These are phyloP conservation scores for Neurospora discreta DNA, from an alignment of 495 filamentous ascomycete species.

Conservation along the genomic window DNA sequence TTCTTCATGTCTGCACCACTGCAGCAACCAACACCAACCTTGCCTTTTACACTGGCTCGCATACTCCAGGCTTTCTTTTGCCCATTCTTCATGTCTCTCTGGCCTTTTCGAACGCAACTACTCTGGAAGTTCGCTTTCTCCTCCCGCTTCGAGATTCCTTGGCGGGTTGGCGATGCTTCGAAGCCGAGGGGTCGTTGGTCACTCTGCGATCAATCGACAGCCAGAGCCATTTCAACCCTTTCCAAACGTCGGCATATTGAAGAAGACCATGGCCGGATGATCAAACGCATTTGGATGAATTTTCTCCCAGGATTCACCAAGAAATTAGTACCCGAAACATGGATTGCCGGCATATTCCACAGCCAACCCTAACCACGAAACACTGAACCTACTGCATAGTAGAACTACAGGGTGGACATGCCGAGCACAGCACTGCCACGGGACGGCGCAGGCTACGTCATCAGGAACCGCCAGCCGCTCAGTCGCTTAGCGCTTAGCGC, in stretches of 20 bases:
- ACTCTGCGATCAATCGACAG: neutral
- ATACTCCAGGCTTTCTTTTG: neutral
- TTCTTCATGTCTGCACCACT: too few species aligned
- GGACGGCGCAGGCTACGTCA: neutral
- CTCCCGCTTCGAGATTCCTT: neutral
- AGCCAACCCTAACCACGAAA: neutral
- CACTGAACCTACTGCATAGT: too few species aligned
- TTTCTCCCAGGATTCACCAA: accelerated
- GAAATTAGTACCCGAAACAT: too few species aligned
- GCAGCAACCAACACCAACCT: too few species aligned
- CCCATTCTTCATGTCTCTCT: neutral
- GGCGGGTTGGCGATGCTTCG: neutral
- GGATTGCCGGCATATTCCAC: accelerated
- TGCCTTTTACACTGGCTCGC: neutral
- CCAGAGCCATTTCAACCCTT: neutral
- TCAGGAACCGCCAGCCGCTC: neutral
- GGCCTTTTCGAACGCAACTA: neutral
- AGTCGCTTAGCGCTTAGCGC: neutral
- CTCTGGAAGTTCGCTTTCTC: neutral
- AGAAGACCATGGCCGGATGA: neutral
- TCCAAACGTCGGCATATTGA: neutral
- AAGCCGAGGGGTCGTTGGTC: neutral
- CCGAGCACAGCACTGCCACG: neutral
- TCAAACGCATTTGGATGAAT: neutral
- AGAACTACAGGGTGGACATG: too few species aligned